phyloP scores from a whole-genome alignment of 164 flowering plant genomes.

The Paratinospora sagittata region DNA sequence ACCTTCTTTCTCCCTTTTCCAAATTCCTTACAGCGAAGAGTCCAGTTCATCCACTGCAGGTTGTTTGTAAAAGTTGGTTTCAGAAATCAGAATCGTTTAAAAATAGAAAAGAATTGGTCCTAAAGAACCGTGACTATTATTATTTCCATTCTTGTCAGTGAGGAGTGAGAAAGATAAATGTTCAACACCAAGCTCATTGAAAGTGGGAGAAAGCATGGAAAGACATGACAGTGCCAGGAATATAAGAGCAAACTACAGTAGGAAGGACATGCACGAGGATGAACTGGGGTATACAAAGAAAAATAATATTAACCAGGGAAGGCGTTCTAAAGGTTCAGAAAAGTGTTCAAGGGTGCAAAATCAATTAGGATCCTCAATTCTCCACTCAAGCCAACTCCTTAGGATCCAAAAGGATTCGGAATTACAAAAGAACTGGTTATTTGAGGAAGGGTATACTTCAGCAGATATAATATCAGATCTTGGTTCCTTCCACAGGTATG shows the following conservation, averaged over 20 bases:
- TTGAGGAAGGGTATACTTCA: slow-evolving; percentile 24
- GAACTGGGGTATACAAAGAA: slow-evolving; percentile 14
- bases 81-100: neutral
- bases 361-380: slow-evolving; percentile 19
- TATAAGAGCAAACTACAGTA: slow-evolving; percentile 1
- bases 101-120: neutral
- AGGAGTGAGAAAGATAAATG: slow-evolving; percentile 25
- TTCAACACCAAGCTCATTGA: slow-evolving; percentile 18
- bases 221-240: slow-evolving; percentile 17
- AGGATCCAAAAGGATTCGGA: slow-evolving; percentile 18
- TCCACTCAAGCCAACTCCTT: slow-evolving; percentile 8
- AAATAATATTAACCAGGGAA: slow-evolving; percentile 10
- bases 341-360: slow-evolving; percentile 15
- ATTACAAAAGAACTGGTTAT: slow-evolving; percentile 18
- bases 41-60: slow-evolving; percentile 76
- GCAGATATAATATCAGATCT: slow-evolving; percentile 18
- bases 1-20: slow-evolving; percentile 2
- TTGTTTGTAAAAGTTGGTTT: slow-evolving; percentile 11
- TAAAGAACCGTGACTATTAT: neutral
- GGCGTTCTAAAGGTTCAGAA: slow-evolving; percentile 14
- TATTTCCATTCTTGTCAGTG: slow-evolving; percentile 31
- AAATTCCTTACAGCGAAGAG: slow-evolving; percentile 51
- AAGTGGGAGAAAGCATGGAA: slow-evolving; percentile 19
- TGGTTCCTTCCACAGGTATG: slow-evolving; percentile 18
- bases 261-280: slow-evolving; percentile 13